phyloP scores from a whole-genome alignment of 1,139 yeast species.

The Nakaseomyces delphensis region DNA sequence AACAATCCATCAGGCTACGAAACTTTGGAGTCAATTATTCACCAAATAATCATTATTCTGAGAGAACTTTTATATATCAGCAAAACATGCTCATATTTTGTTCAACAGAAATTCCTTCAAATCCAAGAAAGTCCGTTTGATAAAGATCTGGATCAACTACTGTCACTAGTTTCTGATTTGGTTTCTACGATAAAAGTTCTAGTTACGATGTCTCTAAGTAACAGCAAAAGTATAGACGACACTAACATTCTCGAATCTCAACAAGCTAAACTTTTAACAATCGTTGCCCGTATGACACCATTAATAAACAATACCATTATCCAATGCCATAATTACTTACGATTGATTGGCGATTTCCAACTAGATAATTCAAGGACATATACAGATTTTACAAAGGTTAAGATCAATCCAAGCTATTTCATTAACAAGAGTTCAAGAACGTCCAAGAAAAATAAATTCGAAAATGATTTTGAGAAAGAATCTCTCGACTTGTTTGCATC shows the following conservation, averaged over 20 bases:
- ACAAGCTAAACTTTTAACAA: constrained; percentile 41
- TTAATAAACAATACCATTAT: constrained; percentile 44
- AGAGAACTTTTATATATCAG: constrained; percentile 58
- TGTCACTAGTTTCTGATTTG: constrained; percentile 55
- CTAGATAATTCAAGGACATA: constrained; percentile 57
- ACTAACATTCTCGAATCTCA: constrained; percentile 43
- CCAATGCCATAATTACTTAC: constrained; percentile 41
- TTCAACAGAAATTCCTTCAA: constrained; percentile 33
- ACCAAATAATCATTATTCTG: constrained; percentile 55
- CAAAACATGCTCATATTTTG: constrained; percentile 37
- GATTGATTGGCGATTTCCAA: constrained; percentile 64
- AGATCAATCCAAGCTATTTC: constrained; percentile 55
- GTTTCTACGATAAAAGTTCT: constrained; percentile 57
- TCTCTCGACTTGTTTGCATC: constrained; percentile 4
- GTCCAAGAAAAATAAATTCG: constrained; percentile 40
- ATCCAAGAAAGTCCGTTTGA: constrained; percentile 36
- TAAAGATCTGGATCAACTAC: constrained; percentile 46
- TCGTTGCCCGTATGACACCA: constrained; percentile 56
- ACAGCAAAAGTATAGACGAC: constrained; percentile 40
- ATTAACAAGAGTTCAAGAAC: constrained; percentile 56
- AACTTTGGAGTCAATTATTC: constrained; percentile 53
- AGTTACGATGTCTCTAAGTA: constrained; percentile 42
- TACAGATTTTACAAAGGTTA: constrained; percentile 57
- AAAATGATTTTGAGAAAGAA: constrained; percentile 9
- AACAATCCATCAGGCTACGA: constrained; percentile 65